Percentiles rank a stretch among this genome's conserved stretches.
Evolutionary conservation across 176 grass and related monocot genomes (phyloP).

Genomic region (Triticum dicoccoides): DNA sequence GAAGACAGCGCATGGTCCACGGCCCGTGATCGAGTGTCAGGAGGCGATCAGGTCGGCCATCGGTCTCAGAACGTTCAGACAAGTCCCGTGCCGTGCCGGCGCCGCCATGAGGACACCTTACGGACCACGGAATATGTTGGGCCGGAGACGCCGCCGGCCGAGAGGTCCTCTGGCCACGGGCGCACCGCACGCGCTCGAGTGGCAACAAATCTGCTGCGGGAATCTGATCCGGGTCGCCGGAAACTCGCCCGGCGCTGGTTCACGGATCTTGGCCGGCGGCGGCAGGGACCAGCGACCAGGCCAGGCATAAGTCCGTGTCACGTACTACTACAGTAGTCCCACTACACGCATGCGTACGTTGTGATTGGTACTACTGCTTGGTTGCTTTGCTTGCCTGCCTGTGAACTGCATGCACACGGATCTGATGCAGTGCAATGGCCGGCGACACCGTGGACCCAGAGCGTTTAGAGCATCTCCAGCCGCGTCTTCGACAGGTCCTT

Average conservation of each 20-base stretch:
- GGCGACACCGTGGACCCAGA: neutral
- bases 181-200: neutral
- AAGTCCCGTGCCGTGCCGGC: neutral
- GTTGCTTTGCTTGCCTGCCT: neutral
- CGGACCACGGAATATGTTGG: neutral
- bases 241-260: slow-evolving; percentile 18
- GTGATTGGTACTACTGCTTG: neutral
- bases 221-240: neutral
- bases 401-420: neutral
- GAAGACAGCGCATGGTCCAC: slow-evolving; percentile 8
- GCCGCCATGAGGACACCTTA: no score
- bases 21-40: slow-evolving; percentile 28
- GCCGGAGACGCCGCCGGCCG: neutral
- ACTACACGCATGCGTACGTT: neutral
- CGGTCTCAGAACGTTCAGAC: neutral
- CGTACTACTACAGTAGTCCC: neutral
- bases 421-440: neutral
- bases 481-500: no score
- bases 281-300: neutral
- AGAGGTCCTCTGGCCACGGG: no score
- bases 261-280: neutral
- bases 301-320: neutral
- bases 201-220: neutral
- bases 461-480: no score
- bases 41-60: neutral